Evolutionary conservation across 83 land plant genomes (phyloP).

Genomic region (Picea engelmannii): DNA sequence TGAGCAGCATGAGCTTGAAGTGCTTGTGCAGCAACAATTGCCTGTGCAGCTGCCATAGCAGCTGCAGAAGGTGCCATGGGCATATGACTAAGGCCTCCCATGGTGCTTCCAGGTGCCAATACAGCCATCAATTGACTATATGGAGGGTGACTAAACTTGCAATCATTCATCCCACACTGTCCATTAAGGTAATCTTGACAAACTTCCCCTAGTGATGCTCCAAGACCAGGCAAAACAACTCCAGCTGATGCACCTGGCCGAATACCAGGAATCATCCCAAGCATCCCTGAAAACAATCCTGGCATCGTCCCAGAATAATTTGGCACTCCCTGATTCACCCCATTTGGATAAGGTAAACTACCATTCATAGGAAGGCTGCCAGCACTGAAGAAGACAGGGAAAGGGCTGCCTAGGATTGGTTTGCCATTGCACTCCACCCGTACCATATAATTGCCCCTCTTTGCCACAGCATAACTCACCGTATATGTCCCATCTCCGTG

Average conservation of each 20-base stretch:
- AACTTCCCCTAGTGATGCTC: slow-evolving; percentile 88
- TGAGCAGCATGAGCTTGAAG: slow-evolving; percentile 96
- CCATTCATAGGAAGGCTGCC: slow-evolving; percentile 38
- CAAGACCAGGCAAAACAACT: slow-evolving; percentile 82
- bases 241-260: slow-evolving; percentile 78
- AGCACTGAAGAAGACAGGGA: slow-evolving; percentile 93
- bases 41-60: slow-evolving; percentile 99
- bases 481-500: slow-evolving; percentile 83
- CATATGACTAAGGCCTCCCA: slow-evolving; percentile 82
- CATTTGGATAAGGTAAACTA: slow-evolving; percentile 52
- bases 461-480: slow-evolving; percentile 84
- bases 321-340: slow-evolving; percentile 71
- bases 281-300: slow-evolving; percentile 69
- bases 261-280: slow-evolving; percentile 82
- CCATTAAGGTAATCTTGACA: slow-evolving; percentile 88
- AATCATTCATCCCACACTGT: slow-evolving; percentile 68
- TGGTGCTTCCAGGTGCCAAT: slow-evolving; percentile 70
- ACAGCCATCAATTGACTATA: slow-evolving; percentile 84
- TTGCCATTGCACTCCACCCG: slow-evolving; percentile 81
- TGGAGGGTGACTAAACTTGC: slow-evolving; percentile 86
- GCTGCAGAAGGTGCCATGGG: slow-evolving; percentile 99
- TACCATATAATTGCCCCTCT: slow-evolving; percentile 94
- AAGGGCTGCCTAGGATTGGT: slow-evolving; percentile 87
- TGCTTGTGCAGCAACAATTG: slow-evolving; percentile 92
- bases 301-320: slow-evolving; percentile 63